phyloP scores from a whole-genome alignment of 768 basidiomycete species.

The Psilocybe tampanensis region DNA sequence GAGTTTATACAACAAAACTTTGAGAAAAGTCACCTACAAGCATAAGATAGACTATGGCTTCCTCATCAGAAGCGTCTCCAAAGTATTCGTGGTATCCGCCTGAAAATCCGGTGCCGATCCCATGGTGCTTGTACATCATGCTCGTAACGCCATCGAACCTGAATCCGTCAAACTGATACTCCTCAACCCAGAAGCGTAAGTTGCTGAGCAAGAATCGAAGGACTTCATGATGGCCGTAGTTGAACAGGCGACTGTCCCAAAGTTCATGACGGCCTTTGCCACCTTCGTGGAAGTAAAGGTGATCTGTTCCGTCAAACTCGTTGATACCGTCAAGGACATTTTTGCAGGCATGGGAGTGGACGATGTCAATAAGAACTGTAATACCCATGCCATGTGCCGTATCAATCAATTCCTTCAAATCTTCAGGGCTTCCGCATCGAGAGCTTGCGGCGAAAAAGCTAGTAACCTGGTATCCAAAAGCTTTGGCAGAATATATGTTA shows the following conservation, averaged over 20 bases:
- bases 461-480: slow-evolving; percentile 98
- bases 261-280: slow-evolving; percentile 89
- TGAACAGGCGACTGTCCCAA: slow-evolving; percentile 98
- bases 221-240: slow-evolving; percentile 95
- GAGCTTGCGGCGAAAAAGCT: slow-evolving; percentile 97
- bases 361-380: slow-evolving; percentile 92
- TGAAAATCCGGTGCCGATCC: slow-evolving; percentile 96
- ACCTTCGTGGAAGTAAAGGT: slow-evolving; percentile 96
- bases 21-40: slow-evolving; percentile 55
- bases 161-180: slow-evolving; percentile 96
- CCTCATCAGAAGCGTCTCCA: slow-evolving; percentile 79
- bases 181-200: slow-evolving; percentile 92
- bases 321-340: slow-evolving; percentile 96
- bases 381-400: slow-evolving; percentile 93
- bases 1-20: slow-evolving; percentile 10
- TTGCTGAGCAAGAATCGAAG: slow-evolving; percentile 94
- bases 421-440: slow-evolving; percentile 94
- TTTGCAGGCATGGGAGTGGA: slow-evolving; percentile 98
- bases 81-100: slow-evolving; percentile 99
- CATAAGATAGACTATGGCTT: slow-evolving; percentile 96
- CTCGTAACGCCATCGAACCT: slow-evolving; percentile 98
- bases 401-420: slow-evolving; percentile 93
- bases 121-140: slow-evolving; percentile 99
- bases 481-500: slow-evolving; percentile 37
- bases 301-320: slow-evolving; percentile 95